Percentiles rank a stretch among this genome's conserved stretches.
phyloP scores from a whole-genome alignment of 345 rosid genomes.

The Toxicodendron radicans region DNA sequence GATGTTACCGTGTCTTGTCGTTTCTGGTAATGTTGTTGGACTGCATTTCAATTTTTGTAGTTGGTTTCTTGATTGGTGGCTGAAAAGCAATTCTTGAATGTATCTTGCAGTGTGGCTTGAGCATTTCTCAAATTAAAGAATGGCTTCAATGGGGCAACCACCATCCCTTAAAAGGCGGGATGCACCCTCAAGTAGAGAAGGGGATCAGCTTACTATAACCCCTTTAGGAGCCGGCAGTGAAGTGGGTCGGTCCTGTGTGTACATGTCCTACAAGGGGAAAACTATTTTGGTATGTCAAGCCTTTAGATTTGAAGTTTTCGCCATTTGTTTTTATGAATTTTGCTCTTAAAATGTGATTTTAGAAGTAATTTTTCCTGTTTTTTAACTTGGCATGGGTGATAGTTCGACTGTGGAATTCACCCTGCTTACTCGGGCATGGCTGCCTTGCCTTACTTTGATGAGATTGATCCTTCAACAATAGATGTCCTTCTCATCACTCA shows the following conservation, averaged over 20 bases:
- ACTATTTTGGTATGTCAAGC: conserved; percentile 49
- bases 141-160: conserved; percentile 57
- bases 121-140: not conserved
- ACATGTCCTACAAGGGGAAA: conserved; percentile 90
- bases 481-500: conserved; percentile 92
- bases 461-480: conserved; percentile 84
- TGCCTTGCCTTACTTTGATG: conserved; percentile 92
- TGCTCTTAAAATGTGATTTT: not conserved
- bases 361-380: not conserved
- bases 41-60: not conserved
- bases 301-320: not conserved
- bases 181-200: conserved; percentile 57
- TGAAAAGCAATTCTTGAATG: not conserved
- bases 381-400: conserved; percentile 3
- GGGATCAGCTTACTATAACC: conserved; percentile 70
- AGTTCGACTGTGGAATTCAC: conserved; percentile 96
- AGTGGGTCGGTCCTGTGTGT: conserved; percentile 91
- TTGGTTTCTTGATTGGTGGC: not conserved
- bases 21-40: no score
- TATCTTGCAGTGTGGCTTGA: not conserved
- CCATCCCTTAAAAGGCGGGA: conserved; percentile 67
- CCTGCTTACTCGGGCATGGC: conserved; percentile 93
- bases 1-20: no score
- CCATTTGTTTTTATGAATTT: not conserved
- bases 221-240: conserved; percentile 94